phyloP scores from a whole-genome alignment of 306 rosid species.

The Castanea sativa region DNA sequence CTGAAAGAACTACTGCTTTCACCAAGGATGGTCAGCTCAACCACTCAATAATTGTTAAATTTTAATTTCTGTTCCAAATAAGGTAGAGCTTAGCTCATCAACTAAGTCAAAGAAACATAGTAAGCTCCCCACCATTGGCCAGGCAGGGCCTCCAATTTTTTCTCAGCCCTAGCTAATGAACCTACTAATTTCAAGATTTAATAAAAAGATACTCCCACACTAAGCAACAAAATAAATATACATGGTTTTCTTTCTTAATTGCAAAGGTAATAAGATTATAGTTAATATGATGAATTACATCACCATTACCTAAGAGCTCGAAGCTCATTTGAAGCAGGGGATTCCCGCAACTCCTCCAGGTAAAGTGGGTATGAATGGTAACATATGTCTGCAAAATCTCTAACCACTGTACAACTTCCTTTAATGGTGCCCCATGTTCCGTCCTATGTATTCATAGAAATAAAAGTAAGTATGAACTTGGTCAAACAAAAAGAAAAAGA shows the following conservation, averaged over 20 bases:
- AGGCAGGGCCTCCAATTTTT: not conserved
- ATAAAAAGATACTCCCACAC: not conserved
- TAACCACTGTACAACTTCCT: slow-evolving; percentile 82
- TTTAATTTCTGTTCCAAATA: not conserved
- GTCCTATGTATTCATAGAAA: slow-evolving; percentile 41
- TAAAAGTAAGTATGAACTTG: not conserved
- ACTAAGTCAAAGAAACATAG: not conserved
- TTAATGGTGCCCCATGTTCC: slow-evolving; percentile 84
- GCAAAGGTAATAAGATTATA: not conserved
- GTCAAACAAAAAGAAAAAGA: not conserved
- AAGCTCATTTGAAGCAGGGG: slow-evolving; percentile 48
- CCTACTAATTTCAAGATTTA: not conserved
- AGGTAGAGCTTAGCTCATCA: no score
- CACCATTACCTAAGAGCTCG: slow-evolving; percentile 53
- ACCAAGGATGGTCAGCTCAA: not conserved
- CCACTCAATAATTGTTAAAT: not conserved
- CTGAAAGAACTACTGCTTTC: not conserved
- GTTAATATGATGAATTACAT: not conserved
- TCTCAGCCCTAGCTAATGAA: not conserved
- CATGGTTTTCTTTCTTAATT: not conserved
- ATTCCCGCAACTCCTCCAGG: slow-evolving; percentile 72
- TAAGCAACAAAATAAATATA: not conserved
- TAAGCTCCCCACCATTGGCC: not conserved
- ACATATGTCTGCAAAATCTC: slow-evolving; percentile 84
- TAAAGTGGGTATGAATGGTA: slow-evolving; percentile 67